Base-by-base conservation (phyloP, 2,329 filamentous ascomycete species). In the Cytospora leucostoma region DNA sequence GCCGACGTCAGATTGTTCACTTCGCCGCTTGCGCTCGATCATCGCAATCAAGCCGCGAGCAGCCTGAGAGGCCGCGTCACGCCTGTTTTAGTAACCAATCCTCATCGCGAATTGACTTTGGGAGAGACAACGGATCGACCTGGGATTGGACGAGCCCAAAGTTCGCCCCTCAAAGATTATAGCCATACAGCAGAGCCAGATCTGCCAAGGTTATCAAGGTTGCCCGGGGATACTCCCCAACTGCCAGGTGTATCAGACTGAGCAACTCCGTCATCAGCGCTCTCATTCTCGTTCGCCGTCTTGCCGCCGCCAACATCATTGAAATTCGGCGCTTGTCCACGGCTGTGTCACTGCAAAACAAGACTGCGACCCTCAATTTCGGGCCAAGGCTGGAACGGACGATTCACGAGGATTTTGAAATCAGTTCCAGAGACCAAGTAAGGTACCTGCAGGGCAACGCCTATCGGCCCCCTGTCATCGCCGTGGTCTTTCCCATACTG, bases 41-140 rank as follows among this genome's bases (percentile, higher is more conserved):
- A 44, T n/a, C 40, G 19, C 40, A 44, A 19, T 15, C 40, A 19
- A 44, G 40, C 40, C 40, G 19, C 40, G 40, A 10, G 17, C 40
- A 19, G 38, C 49, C 34, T n/a, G 27, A 37, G 47, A 40, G 63
- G 63, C 63, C 63, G 63, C 63, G 63, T 65, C 63, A 65, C 60
- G 40, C 55, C 55, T 54, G 19, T 58, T 52, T 27, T 56, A 37
- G 34, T 38, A 49, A 37, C 59, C 38, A 62, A 63, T 53, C 44
- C 33, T 52, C 32, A 47, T 40, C 51, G 17, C 52, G 44, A 57
- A 61, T 61, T 55, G 51, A n/a, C 15, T 47, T 34, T 13, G 54
- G 58, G 50, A 51, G 54, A 61, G 53, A 52, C 34, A 61, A 33
- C 32, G 38, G 13, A 47, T 47, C n/a, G 17, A 11, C 40, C n/a